Conservation (phyloP, 2,329 filamentous ascomycete genomes). For the Byssochlamys sp. region DNA sequence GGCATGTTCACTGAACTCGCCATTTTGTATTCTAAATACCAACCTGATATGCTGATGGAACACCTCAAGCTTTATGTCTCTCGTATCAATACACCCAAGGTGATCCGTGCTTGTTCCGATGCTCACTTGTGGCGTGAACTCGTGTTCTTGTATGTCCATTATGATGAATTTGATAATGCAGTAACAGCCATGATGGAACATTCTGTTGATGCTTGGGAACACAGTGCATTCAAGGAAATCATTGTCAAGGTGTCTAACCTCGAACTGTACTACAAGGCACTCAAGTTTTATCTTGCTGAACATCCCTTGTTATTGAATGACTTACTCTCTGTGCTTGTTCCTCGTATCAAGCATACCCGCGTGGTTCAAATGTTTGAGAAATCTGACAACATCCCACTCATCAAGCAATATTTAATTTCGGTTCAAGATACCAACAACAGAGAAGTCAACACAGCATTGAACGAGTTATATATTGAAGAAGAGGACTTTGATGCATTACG, state of each 20-base stretch:
- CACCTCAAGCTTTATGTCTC: slow-evolving; percentile 98
- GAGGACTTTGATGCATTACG: slow-evolving; percentile 99
- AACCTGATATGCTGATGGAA: slow-evolving; percentile 93
- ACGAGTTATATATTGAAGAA: slow-evolving; percentile 93
- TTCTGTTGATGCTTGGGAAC: slow-evolving; percentile 94
- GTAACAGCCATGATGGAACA: slow-evolving; percentile 96
- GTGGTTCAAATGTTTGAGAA: slow-evolving; percentile 99
- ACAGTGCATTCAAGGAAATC: slow-evolving; percentile 98
- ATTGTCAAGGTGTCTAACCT: slow-evolving; percentile 94
- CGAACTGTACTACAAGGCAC: slow-evolving; percentile 94
- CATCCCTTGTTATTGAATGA: slow-evolving; percentile 94
- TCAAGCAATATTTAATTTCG: slow-evolving; percentile 96
- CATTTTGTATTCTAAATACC: slow-evolving; percentile 86
- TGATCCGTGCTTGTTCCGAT: slow-evolving; percentile 86
- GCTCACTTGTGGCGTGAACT: slow-evolving; percentile 94
- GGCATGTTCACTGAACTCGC: slow-evolving; percentile 92
- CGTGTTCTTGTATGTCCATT: slow-evolving; percentile 95
- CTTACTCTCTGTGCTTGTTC: slow-evolving; percentile 78
- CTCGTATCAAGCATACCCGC: slow-evolving; percentile 92
- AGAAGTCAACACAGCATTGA: slow-evolving; percentile 94
- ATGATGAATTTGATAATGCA: slow-evolving; percentile 96
- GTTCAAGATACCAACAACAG: slow-evolving; percentile 97
- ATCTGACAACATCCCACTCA: slow-evolving; percentile 92
- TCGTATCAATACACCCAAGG: slow-evolving; percentile 93
- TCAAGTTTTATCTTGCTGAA: slow-evolving; percentile 96